phyloP scores from a whole-genome alignment of 139 green algal genomes.

The Tetratostichococcus sp. region DNA sequence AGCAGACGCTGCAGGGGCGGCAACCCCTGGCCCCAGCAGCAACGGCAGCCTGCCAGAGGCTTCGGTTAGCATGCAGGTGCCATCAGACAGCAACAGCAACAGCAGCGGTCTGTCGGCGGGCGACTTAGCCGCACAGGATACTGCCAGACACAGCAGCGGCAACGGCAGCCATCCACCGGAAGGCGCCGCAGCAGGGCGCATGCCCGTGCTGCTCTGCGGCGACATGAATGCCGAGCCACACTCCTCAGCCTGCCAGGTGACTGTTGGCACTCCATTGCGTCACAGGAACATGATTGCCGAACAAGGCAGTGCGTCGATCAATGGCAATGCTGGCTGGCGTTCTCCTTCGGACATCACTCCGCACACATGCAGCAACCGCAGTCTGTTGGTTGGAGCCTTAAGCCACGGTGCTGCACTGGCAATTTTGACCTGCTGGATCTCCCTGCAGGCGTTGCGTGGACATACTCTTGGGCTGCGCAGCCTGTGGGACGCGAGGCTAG shows the following conservation, averaged over 20 bases:
- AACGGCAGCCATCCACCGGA: conserved; percentile 7
- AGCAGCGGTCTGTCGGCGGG: not conserved
- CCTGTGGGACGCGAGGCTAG: conserved; percentile 24
- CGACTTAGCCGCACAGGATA: too few species aligned
- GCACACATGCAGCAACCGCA: too few species aligned
- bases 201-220: conserved; percentile 36
- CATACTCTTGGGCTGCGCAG: conserved; percentile 31
- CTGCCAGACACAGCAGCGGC: not conserved
- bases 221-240: conserved; percentile 49
- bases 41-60: too few species aligned
- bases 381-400: too few species aligned
- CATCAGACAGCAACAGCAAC: not conserved
- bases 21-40: too few species aligned
- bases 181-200: not conserved
- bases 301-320: too few species aligned
- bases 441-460: conserved; percentile 14
- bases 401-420: not conserved
- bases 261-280: conserved; percentile 5
- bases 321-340: too few species aligned
- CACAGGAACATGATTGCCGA: too few species aligned
- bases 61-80: not conserved
- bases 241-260: conserved; percentile 19
- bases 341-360: too few species aligned
- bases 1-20: too few species aligned
- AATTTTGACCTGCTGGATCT: not conserved